phyloP scores from a whole-genome alignment of 306 rosid species.

The Pachyrhizus erosus region DNA sequence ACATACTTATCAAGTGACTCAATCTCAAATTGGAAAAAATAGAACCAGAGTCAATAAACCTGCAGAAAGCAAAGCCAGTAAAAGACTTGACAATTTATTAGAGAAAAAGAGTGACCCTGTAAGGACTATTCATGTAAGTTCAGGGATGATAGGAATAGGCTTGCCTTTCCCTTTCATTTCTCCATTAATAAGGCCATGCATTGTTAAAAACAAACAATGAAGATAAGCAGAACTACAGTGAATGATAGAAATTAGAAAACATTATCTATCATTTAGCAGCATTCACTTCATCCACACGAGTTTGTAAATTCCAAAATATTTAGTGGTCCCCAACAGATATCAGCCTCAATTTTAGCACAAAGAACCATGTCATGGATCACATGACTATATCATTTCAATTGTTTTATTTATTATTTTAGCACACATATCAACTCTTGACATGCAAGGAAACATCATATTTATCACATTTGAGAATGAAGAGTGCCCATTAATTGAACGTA shows the following conservation, averaged over 20 bases:
- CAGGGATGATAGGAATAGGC: constrained; percentile 3
- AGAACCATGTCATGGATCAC: constrained; percentile 28
- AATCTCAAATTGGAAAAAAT: constrained; percentile 32
- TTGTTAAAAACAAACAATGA: constrained; percentile 41
- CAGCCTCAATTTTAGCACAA: constrained; percentile 38
- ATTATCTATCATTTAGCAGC: constrained; percentile 48
- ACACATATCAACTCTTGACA: constrained; percentile 21
- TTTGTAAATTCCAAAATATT: constrained; percentile 35
- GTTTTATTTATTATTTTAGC: not conserved
- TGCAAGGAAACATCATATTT: constrained; percentile 16
- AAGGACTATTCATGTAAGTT: constrained; percentile 7
- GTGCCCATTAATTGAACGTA: not conserved
- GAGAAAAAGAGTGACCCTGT: constrained; percentile 19
- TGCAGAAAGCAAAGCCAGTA: constrained; percentile 38
- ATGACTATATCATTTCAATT: not conserved
- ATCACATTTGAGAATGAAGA: not conserved
- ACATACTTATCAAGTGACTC: constrained; percentile 54
- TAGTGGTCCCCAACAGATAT: constrained; percentile 53
- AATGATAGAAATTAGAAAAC: constrained; percentile 44
- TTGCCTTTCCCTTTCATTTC: constrained; percentile 25
- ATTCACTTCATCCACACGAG: constrained; percentile 37
- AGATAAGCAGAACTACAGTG: constrained; percentile 46
- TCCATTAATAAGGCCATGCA: constrained; percentile 36
- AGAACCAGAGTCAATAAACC: constrained; percentile 46
- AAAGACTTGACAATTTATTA: constrained; percentile 33